phyloP scores from a whole-genome alignment of 208 protist genomes.

The Porcisia deanei region DNA sequence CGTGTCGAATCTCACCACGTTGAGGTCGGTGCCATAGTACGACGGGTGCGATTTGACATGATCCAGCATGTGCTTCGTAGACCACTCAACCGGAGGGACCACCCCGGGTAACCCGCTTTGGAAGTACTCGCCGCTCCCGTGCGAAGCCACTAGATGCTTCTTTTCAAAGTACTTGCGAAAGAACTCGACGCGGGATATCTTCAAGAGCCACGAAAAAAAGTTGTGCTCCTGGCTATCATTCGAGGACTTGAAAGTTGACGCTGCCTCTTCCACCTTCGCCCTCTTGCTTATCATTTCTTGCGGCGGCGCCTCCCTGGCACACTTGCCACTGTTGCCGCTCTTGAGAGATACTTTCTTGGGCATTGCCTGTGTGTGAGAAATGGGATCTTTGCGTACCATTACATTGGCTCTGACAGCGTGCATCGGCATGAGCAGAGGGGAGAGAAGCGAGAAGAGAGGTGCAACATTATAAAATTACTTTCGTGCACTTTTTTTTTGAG shows the following conservation, averaged over 20 bases:
- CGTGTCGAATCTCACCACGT: slow-evolving; percentile 56
- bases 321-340: slow-evolving; percentile 10
- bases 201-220: slow-evolving; percentile 65
- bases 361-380: neutral
- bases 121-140: slow-evolving; percentile 45
- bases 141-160: slow-evolving; percentile 51
- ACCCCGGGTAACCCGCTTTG: slow-evolving; percentile 24
- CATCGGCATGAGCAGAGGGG: neutral
- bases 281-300: neutral
- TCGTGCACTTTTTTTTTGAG: no score
- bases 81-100: slow-evolving; percentile 52
- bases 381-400: neutral
- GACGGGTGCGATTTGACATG: slow-evolving; percentile 29
- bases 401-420: neutral
- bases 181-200: slow-evolving; percentile 56
- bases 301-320: neutral
- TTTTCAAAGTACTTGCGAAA: slow-evolving; percentile 84
- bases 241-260: no score
- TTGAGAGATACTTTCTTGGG: neutral
- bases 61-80: slow-evolving; percentile 53
- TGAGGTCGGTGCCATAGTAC: slow-evolving; percentile 47
- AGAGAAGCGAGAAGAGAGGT: neutral
- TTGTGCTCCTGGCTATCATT: neutral
- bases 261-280: slow-evolving; percentile 3
- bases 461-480: no score